These are phyloP conservation scores for Eucalyptus rudis DNA, from an alignment of 345 rosid genomes.

Conservation along the genomic window DNA sequence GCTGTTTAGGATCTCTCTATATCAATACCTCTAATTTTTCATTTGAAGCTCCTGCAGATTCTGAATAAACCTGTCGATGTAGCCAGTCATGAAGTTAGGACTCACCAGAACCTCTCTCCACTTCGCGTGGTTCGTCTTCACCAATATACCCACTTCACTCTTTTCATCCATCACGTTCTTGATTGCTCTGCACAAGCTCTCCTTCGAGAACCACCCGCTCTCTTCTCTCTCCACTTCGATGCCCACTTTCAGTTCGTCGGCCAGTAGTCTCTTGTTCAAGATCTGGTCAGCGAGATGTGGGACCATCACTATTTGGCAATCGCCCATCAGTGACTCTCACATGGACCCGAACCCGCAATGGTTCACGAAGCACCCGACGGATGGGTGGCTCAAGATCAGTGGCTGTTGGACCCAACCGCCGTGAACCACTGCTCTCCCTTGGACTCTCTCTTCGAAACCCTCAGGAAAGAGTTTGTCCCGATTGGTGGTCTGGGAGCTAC, in stretches of 20 bases:
- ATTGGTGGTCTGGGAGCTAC: conserved; percentile 45
- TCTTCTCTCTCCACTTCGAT: conserved; percentile 42
- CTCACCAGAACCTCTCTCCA: not conserved
- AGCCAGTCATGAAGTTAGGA: not conserved
- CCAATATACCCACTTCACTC: too few relatives aligned
- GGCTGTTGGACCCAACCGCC: conserved; percentile 52
- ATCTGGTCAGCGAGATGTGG: conserved; percentile 54
- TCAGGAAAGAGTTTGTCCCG: conserved; percentile 37
- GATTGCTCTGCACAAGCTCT: conserved; percentile 26
- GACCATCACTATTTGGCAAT: conserved; percentile 45
- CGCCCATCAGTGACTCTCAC: conserved; percentile 58
- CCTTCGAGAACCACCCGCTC: conserved; percentile 42
- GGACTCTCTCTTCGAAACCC: conserved; percentile 49
- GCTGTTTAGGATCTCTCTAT: not conserved
- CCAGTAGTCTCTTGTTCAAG: conserved; percentile 37
- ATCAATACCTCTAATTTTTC: not conserved
- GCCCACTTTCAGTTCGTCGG: conserved; percentile 38
- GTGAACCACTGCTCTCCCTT: conserved; percentile 31
- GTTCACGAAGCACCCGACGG: conserved; percentile 63
- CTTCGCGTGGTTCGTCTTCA: not conserved
- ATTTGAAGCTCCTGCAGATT: not conserved
- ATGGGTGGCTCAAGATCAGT: conserved; percentile 22
- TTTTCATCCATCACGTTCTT: conserved; percentile 17
- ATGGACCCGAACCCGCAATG: conserved; percentile 66
- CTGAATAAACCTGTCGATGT: not conserved